Percentiles rank a stretch among this genome's conserved stretches.
Conservation (phyloP, 768 basidiomycete genomes). For the Serendipita sp. region DNA sequence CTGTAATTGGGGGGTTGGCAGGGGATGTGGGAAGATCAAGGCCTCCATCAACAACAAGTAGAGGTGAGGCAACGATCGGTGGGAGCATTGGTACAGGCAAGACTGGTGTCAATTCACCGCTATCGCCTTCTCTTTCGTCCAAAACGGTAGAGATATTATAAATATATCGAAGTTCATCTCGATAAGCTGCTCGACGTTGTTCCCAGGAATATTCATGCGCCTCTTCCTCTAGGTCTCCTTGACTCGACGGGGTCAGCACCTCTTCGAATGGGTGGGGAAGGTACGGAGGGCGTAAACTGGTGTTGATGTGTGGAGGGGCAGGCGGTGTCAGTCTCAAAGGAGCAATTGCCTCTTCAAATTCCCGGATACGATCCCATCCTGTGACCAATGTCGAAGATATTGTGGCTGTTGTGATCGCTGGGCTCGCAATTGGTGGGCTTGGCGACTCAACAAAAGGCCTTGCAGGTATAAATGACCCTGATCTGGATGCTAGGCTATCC, state of each 20-base stretch:
- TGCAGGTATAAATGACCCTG: background rate
- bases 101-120: background rate
- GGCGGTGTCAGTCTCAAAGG: background rate
- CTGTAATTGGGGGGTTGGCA: background rate
- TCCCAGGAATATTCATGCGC: background rate
- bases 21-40: background rate
- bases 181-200: background rate
- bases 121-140: background rate
- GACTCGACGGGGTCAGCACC: background rate
- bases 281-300: background rate
- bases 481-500: background rate
- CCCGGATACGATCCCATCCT: background rate
- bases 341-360: constrained; percentile 2
- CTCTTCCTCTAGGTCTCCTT: background rate
- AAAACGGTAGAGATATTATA: background rate
- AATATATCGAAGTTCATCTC: background rate
- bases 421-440: background rate
- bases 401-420: background rate
- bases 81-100: background rate
- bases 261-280: constrained; percentile 4
- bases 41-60: background rate
- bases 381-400: background rate
- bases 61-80: background rate
- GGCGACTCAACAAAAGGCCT: constrained; percentile 1
- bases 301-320: background rate